Percentiles rank a stretch among this genome's conserved stretches.
Evolutionary conservation across 2,329 filamentous ascomycete genomes (phyloP).

Genomic region (Claviceps paspali): DNA sequence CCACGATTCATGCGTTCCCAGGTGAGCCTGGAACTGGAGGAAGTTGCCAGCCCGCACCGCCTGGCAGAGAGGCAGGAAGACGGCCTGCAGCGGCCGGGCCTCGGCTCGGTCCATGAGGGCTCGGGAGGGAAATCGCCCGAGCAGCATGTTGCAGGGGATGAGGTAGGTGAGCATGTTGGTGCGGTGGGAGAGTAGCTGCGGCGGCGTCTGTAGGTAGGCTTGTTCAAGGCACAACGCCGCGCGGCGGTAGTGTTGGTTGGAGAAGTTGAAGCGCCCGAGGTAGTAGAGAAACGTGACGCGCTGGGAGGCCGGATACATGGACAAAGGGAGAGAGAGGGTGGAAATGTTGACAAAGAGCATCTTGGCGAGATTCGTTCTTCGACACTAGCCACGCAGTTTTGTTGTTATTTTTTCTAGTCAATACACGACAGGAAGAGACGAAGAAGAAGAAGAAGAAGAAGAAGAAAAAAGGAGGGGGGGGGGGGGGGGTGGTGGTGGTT

Average conservation of each 20-base stretch:
- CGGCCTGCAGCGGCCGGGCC: constrained; percentile 38
- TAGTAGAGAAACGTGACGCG: constrained; percentile 91
- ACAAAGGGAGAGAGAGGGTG: constrained; percentile 65
- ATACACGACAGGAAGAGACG: too few relatives aligned
- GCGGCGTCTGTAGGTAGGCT: constrained; percentile 58
- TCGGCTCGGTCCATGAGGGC: constrained; percentile 53
- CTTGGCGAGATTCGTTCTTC: constrained; percentile 67
- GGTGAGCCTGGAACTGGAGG: constrained; percentile 52
- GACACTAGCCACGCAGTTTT: too few relatives aligned
- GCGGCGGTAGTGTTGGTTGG: constrained; percentile 67
- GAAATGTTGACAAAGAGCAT: constrained; percentile 84
- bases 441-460: too few relatives aligned
- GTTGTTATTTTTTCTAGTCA: too few relatives aligned
- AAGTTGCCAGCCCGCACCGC: constrained; percentile 65
- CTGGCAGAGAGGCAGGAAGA: constrained; percentile 58
- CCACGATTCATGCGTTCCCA: constrained; percentile 52
- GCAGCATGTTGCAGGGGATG: constrained; percentile 65
- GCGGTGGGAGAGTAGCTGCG: constrained; percentile 53
- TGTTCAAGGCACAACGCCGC: constrained; percentile 61
- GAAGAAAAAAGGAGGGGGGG: neutral
- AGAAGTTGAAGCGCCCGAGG: constrained; percentile 77
- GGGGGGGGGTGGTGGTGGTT: too few relatives aligned
- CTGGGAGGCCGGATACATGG: constrained; percentile 70
- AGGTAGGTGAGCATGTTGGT: constrained; percentile 71
- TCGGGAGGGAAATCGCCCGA: constrained; percentile 66